Evolutionary conservation across 305 asterid genomes (phyloP).

Genomic region (Fraxinus dipetala): DNA sequence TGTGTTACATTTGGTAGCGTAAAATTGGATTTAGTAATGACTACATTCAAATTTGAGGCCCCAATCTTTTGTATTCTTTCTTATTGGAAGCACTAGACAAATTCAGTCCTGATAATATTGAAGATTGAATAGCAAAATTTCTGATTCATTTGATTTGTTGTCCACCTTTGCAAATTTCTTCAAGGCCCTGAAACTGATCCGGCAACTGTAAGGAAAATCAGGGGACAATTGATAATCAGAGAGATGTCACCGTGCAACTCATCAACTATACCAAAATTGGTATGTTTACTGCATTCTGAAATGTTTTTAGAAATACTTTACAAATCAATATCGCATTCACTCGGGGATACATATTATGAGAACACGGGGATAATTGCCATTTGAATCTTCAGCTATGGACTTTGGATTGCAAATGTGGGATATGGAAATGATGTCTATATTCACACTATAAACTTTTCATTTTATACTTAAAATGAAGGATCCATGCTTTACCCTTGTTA

Average conservation of each 20-base stretch:
- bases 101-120: background rate
- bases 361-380: background rate
- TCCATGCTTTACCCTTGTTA: background rate
- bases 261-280: slow-evolving; percentile 92
- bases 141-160: background rate
- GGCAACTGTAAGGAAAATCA: slow-evolving; percentile 77
- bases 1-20: background rate
- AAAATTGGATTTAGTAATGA: too few relatives aligned
- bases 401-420: background rate
- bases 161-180: slow-evolving; percentile 59
- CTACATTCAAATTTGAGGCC: too few relatives aligned
- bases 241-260: slow-evolving; percentile 94
- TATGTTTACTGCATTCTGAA: slow-evolving; percentile 24
- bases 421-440: background rate
- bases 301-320: background rate
- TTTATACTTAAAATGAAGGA: background rate
- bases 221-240: slow-evolving; percentile 88
- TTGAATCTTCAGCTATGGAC: background rate
- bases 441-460: background rate
- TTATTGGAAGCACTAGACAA: background rate
- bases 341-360: background rate
- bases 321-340: background rate
- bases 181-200: slow-evolving; percentile 99
- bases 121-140: background rate
- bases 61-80: too few relatives aligned